Percentiles rank a stretch among this genome's conserved stretches.
Evolutionary conservation across 1,139 yeast species (phyloP).

Genomic region (Fermentozyma sake): DNA sequence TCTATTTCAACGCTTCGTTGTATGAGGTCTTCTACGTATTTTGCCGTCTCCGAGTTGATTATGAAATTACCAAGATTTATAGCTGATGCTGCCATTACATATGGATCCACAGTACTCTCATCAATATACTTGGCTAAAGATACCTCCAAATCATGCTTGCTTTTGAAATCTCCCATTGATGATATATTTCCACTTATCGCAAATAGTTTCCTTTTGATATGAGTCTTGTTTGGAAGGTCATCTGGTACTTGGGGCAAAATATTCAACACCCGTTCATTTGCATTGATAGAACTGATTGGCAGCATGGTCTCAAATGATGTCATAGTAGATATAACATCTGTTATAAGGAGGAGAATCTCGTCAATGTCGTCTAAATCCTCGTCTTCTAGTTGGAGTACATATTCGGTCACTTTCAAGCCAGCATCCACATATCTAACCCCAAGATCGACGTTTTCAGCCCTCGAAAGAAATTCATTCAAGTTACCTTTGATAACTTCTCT

Average conservation of each 20-base stretch:
- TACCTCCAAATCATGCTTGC: conserved; percentile 9
- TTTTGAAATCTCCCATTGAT: conserved; percentile 22
- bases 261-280: conserved; percentile 6
- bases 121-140: conserved; percentile 7
- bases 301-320: conserved; percentile 16
- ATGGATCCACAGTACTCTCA: conserved; percentile 16
- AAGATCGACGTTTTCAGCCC: no score
- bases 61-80: conserved; percentile 37
- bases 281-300: conserved; percentile 6
- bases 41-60: conserved; percentile 14
- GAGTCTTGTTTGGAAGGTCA: conserved; percentile 7
- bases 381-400: no score
- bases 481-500: no score
- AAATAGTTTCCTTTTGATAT: conserved; percentile 27
- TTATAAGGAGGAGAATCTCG: no score
- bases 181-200: conserved; percentile 34
- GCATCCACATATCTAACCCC: no score
- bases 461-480: no score
- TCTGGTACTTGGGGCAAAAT: conserved; percentile 6
- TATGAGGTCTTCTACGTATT: conserved; percentile 12
- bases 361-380: no score
- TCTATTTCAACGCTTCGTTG: conserved; percentile 8
- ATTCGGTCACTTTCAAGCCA: no score
- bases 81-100: conserved; percentile 26
- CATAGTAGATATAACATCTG: conserved; percentile 13